Base-by-base conservation (phyloP, 345 rosid species). In the Camelina laxa region DNA sequence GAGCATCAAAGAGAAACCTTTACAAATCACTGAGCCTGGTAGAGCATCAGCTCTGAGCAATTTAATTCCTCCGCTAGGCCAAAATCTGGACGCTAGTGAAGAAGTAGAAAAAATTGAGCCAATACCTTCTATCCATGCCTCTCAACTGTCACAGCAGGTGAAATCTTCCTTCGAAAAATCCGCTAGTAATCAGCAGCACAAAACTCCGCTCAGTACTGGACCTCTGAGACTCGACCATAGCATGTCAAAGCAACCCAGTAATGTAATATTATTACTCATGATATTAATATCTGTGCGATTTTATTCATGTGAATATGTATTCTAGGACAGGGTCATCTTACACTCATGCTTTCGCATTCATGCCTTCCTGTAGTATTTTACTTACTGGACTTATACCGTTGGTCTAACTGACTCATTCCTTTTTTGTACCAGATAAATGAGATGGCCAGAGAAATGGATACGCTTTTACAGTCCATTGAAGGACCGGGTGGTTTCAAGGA, bases 401-500 rank as follows among this genome's bases (percentile, higher is more conserved):
- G 33, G 30, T 24, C 9, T 45, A 51, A 31, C 69, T 61, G 27
- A 22, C 30, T 72, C 19, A 33, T 41, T 33, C 27, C 56, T 42
- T 24, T 55, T 15, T 69, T 16, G 66, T 65, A 51, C 58, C 81
- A 94, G 99, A 80, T 95, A 73, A 87, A 85, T 82, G 97, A 87
- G 81, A 87, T 89, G 97, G 83, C 80, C 58, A 83, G 76, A 59
- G 92, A 95, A 78, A 72, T 92, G 85, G 97, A 92, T 80, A 44
- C 65, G 7, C 97, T 95, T 82, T 70, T 95, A 72, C 79, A 84
- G 71, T 87, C 83, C 68, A 87, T 92, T 72, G 90, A 89, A 84
- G 86, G 71, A 83, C 73, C 82, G 27, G 99, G 96, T 65, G 97
- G 99, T 75, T 86, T 86, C 75, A 84, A 74, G 82, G 99, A 95